phyloP scores from a whole-genome alignment of 179 eudicot genomes.

The Nepenthes alata region DNA sequence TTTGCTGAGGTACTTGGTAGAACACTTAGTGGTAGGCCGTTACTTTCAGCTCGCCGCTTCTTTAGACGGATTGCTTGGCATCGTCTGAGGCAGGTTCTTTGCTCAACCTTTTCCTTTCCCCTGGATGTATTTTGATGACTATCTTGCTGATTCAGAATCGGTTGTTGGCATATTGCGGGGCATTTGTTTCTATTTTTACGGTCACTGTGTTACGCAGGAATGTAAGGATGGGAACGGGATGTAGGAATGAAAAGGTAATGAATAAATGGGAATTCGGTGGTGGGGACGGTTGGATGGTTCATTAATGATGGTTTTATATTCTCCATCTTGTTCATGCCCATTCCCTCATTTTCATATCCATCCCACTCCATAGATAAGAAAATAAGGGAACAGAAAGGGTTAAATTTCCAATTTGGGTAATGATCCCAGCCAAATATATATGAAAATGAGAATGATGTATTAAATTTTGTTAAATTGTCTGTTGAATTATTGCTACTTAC shows the following conservation, averaged over 20 bases:
- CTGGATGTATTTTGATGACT: background rate
- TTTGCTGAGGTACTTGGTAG: slow-evolving; percentile 95
- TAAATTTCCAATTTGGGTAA: no score
- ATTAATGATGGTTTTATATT: background rate
- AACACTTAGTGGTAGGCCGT: slow-evolving; percentile 89
- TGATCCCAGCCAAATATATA: no score
- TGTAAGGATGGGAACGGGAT: background rate
- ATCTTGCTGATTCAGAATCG: background rate
- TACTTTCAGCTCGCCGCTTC: slow-evolving; percentile 61
- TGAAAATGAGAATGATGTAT: no score
- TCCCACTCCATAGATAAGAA: background rate
- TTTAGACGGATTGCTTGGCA: slow-evolving; percentile 84
- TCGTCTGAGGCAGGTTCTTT: slow-evolving; percentile 99
- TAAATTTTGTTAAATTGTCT: no score
- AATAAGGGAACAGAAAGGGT: background rate
- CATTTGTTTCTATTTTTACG: no score
- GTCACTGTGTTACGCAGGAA: no score
- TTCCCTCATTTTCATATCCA: no score
- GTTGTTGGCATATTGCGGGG: no score
- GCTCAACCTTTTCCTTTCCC: slow-evolving; percentile 26
- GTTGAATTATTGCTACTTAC: no score
- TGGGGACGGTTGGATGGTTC: background rate
- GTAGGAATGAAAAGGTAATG: background rate
- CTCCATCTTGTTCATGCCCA: no score
- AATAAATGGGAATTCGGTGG: background rate